A percentile compares a stretch with the other conserved stretches of the same genome.
These are phyloP conservation scores for Conticribra weissflogii DNA, from an alignment of 108 stramenopile species.

Conservation along the genomic window DNA sequence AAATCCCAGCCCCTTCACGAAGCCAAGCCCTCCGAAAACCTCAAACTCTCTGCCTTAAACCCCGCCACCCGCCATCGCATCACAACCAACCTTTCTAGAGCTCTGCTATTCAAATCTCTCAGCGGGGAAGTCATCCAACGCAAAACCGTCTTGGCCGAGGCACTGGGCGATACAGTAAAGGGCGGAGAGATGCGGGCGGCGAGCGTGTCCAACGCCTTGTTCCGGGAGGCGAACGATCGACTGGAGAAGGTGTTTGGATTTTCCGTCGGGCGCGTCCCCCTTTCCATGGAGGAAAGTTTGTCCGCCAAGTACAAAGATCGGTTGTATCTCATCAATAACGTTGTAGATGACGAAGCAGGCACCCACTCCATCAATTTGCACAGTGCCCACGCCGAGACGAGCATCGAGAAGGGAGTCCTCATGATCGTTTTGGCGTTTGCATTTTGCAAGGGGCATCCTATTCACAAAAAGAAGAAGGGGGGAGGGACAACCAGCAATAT, in stretches of 20 bases:
- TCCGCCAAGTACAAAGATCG: constrained; percentile 73
- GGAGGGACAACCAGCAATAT: constrained; percentile 44
- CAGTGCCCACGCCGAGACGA: constrained; percentile 49
- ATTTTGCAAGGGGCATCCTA: constrained; percentile 78
- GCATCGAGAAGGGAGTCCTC: constrained; percentile 71
- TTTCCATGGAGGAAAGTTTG: constrained; percentile 59
- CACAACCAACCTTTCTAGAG: constrained; percentile 57
- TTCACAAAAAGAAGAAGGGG: constrained; percentile 45
- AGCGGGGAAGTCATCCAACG: constrained; percentile 79
- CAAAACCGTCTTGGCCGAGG: constrained; percentile 68
- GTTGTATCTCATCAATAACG: constrained; percentile 68
- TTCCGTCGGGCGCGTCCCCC: constrained; percentile 57
- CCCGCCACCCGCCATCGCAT: constrained; percentile 58
- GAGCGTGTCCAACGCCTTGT: constrained; percentile 13
- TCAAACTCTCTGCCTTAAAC: constrained; percentile 59
- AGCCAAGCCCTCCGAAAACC: constrained; percentile 49
- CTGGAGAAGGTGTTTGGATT: constrained; percentile 82
- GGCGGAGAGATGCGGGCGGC: constrained; percentile 51
- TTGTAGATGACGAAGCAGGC: constrained; percentile 61
- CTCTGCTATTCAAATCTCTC: constrained; percentile 78
- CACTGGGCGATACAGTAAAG: constrained; percentile 46
- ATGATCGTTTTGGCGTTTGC: constrained; percentile 75
- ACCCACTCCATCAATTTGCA: constrained; percentile 71
- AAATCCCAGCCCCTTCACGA: constrained; percentile 60
- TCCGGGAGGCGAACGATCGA: constrained; percentile 61